A percentile compares a stretch with the other conserved stretches of the same genome.
Evolutionary conservation across 2,329 filamentous ascomycete species (phyloP).

Genomic region (Calonectria leucothoes): DNA sequence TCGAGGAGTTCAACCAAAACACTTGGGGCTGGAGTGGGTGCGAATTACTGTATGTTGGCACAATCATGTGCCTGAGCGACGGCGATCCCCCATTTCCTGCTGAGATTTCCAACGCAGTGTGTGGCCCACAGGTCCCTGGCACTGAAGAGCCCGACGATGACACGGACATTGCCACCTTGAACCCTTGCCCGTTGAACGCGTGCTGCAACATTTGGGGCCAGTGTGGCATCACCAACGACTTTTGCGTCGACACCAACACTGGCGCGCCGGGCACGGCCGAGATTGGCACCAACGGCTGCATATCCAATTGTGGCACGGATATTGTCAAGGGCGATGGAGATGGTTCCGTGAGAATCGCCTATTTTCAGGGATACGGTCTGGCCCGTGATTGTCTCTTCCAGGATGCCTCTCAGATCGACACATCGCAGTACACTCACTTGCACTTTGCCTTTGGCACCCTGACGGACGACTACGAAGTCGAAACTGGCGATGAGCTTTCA

Average conservation of each 20-base stretch:
- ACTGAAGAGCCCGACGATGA: conserved; percentile 47
- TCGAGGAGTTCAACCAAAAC: conserved; percentile 45
- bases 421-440: conserved; percentile 29
- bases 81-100: conserved; percentile 41
- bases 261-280: neutral
- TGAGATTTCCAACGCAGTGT: conserved; percentile 39
- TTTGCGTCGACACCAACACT: conserved; percentile 46
- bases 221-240: conserved; percentile 55
- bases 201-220: conserved; percentile 54
- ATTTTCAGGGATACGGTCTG: conserved; percentile 18
- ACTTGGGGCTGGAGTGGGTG: conserved; percentile 51
- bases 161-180: conserved; percentile 48
- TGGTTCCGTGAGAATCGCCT: neutral
- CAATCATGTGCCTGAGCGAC: conserved; percentile 45
- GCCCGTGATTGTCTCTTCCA: conserved; percentile 28
- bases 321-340: conserved; percentile 24
- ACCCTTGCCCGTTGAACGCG: conserved; percentile 55
- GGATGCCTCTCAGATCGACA: conserved; percentile 39
- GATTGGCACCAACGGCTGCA: conserved; percentile 34
- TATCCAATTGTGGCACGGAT: conserved; percentile 53
- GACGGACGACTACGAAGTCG: conserved; percentile 37
- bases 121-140: conserved; percentile 58
- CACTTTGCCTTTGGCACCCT: conserved; percentile 41
- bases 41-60: conserved; percentile 29
- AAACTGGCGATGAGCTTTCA: conserved; percentile 27